phyloP scores from a whole-genome alignment of 192 early-diverging fungal species.

The Linnemannia elongata region DNA sequence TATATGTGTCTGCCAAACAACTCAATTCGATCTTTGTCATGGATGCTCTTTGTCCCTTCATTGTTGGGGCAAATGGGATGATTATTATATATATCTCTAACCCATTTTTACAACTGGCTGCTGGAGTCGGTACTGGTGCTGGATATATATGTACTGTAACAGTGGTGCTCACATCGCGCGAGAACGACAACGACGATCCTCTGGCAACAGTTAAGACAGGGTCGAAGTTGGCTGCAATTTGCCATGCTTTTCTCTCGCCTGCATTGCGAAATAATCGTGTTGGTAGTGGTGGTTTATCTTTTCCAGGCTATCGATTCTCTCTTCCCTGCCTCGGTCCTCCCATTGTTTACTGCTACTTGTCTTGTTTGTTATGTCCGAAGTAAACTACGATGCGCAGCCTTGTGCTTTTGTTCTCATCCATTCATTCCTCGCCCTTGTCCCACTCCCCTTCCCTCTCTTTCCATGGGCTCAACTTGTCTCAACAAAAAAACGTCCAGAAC shows the following conservation, averaged over 20 bases:
- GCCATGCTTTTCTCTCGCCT: neutral
- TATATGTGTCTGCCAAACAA: neutral
- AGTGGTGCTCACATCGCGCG: neutral
- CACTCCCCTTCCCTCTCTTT: neutral
- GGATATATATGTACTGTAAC: neutral
- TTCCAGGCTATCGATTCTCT: neutral
- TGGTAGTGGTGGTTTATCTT: neutral
- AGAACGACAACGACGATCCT: neutral
- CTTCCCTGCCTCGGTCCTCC: neutral
- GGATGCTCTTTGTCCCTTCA: neutral
- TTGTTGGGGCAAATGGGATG: neutral
- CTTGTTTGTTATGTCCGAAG: neutral
- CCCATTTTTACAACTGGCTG: no score
- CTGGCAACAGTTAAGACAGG: no score
- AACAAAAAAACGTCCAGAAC: neutral
- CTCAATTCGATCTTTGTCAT: neutral
- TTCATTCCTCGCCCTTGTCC: neutral
- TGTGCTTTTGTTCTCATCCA: neutral
- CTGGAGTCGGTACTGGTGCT: neutral
- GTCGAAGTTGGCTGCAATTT: neutral
- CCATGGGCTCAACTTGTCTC: neutral
- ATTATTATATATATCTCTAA: neutral
- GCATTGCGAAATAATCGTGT: neutral
- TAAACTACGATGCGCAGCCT: neutral
- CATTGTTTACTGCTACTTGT: neutral